A percentile compares a stretch with the other conserved stretches of the same genome.
These are phyloP conservation scores for Euphorbia tirucalli DNA, from an alignment of 345 rosid genomes.

Conservation along the genomic window DNA sequence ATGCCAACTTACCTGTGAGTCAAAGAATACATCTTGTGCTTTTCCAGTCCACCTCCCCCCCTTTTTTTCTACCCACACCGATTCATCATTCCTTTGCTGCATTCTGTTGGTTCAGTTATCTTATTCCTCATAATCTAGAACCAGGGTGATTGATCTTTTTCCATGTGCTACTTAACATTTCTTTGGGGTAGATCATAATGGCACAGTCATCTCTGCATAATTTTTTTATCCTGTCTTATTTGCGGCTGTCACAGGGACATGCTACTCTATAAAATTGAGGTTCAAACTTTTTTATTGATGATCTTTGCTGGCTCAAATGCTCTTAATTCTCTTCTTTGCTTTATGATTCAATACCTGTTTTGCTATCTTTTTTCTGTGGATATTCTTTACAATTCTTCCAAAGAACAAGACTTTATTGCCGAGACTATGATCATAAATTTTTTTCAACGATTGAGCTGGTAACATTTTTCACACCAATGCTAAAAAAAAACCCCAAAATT, in stretches of 20 bases:
- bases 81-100: not conserved
- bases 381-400: no score
- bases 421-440: no score
- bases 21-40: not conserved
- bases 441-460: not conserved
- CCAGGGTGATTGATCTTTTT: not conserved
- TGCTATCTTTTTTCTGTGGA: no score
- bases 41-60: not conserved
- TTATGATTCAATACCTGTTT: not conserved
- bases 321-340: not conserved
- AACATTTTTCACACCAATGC: not conserved
- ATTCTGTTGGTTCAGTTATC: not conserved
- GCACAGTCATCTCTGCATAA: not conserved
- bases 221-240: not conserved
- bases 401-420: not conserved
- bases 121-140: not conserved
- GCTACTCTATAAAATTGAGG: not conserved
- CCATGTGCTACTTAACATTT: not conserved
- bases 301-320: not conserved
- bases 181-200: not conserved
- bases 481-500: no score
- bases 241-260: not conserved
- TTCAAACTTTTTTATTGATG: not conserved
- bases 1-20: conserved; percentile 83
- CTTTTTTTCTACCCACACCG: not conserved